Percentiles rank a stretch among this genome's conserved stretches.
phyloP scores from a whole-genome alignment of 257 asterid species.

The Marsdenia floribunda region DNA sequence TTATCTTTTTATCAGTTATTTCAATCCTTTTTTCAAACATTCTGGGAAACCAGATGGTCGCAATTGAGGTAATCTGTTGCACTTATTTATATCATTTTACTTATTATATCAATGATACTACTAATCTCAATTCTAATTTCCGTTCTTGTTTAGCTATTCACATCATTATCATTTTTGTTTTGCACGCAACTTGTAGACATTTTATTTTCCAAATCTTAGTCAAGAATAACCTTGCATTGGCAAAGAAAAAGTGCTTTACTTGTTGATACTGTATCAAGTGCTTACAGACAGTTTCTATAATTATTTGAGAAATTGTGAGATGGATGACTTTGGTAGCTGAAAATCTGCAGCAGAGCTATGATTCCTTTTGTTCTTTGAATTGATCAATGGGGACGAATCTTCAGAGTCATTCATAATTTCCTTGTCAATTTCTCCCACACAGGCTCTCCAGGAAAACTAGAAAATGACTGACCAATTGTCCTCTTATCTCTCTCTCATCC shows the following conservation, averaged over 20 bases:
- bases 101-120: background rate
- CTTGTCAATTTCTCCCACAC: background rate
- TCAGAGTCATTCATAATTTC: background rate
- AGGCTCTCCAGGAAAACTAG: background rate
- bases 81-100: background rate
- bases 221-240: background rate
- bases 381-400: background rate
- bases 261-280: background rate
- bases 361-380: background rate
- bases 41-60: background rate
- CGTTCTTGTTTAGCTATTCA: background rate
- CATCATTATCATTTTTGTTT: background rate
- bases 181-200: background rate
- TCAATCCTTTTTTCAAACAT: background rate
- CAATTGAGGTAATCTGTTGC: background rate
- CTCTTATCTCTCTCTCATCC: background rate
- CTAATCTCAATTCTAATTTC: background rate
- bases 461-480: background rate
- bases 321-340: background rate
- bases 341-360: background rate
- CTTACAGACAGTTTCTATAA: background rate
- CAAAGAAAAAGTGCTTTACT: background rate
- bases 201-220: background rate
- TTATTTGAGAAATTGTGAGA: background rate
- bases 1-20: background rate